phyloP scores from a whole-genome alignment of 163 green algal genomes.

The Chloromonas sp. region DNA sequence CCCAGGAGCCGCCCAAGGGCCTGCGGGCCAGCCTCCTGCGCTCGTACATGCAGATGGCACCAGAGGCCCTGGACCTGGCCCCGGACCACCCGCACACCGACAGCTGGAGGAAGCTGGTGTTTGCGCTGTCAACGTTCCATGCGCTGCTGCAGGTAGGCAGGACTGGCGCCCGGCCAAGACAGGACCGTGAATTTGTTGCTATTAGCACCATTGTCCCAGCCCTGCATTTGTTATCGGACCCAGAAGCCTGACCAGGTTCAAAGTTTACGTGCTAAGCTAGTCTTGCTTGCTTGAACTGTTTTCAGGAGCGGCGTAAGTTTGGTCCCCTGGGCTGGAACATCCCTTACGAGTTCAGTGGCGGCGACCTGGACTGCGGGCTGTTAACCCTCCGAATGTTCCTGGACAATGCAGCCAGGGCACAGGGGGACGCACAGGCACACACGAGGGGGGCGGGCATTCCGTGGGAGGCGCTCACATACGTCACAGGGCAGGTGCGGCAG shows the following conservation, averaged over 20 bases:
- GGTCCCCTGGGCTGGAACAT: slow-evolving; percentile 84
- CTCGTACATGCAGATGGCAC: slow-evolving; percentile 41
- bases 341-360: slow-evolving; percentile 65
- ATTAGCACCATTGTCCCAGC: too few relatives aligned
- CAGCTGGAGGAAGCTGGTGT: slow-evolving; percentile 58
- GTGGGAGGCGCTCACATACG: slow-evolving; percentile 68
- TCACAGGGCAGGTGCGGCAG: slow-evolving; percentile 42
- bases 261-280: too few relatives aligned
- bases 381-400: slow-evolving; percentile 56
- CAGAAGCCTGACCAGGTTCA: too few relatives aligned
- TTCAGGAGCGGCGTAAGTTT: slow-evolving; percentile 77
- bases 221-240: too few relatives aligned
- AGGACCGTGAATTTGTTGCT: too few relatives aligned
- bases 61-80: slow-evolving; percentile 27
- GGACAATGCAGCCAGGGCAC: slow-evolving; percentile 19
- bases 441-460: slow-evolving; percentile 20
- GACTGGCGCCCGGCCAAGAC: too few relatives aligned
- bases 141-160: slow-evolving; percentile 53
- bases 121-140: slow-evolving; percentile 62
- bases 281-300: too few relatives aligned
- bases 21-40: slow-evolving; percentile 59
- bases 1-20: slow-evolving; percentile 68
- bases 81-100: neutral
- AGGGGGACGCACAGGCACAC: too few relatives aligned
- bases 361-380: slow-evolving; percentile 63